Base-by-base conservation (phyloP, 768 basidiomycete genomes). In the Boletus reticuloceps region DNA sequence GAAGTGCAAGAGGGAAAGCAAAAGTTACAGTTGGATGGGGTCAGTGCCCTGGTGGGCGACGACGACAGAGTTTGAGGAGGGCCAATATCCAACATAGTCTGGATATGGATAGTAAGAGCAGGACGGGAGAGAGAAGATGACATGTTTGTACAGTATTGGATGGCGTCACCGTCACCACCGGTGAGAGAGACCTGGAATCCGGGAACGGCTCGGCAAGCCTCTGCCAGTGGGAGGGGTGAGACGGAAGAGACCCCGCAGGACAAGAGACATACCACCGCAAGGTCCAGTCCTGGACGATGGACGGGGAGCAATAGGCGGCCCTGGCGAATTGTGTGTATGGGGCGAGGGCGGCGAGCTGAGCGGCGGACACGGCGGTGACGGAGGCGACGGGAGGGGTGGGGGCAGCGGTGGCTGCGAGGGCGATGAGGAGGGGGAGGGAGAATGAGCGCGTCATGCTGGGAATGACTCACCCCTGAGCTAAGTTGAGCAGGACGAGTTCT, bases 11-110 rank as follows among this genome's bases (percentile, higher is more conserved):
- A 25, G 8, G 19, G 41, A 16, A 20, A 11, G 27, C 9, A 53
- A 36, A 9, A 52, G 76, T 66, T 58, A 84, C 83, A 86, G 60
- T 54, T 80, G 64, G 0, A 70, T 76, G 8, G 83, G 80, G 55
- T 86, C 80, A 6, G 84, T 85, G 16, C 84, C 84, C 62, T 86
- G 74, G 58, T 85, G 84, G 1, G 79, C 79, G 9, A 85, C 81
- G n/a, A 86, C 75, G 37, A 85, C 75, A 4, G 81, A 72, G 52
- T 77, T 73, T 55, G 78, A 68, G 8, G 70, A 57, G 1, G 79
- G 77, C 74, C 80, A 83, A 59, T 79, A 83, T 8, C 84, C 84
- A 19, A 84, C 82, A 59, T 77, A 84, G 59, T 71, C 82, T 84
- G 42, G 17, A 34, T 19, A 44, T 31, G 42, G 16, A 19, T 13